Evolutionary conservation across 495 filamentous ascomycete genomes (phyloP), one percentile per base, ranked within the genome.

Genomic region (Tuber melanosporum): DNA sequence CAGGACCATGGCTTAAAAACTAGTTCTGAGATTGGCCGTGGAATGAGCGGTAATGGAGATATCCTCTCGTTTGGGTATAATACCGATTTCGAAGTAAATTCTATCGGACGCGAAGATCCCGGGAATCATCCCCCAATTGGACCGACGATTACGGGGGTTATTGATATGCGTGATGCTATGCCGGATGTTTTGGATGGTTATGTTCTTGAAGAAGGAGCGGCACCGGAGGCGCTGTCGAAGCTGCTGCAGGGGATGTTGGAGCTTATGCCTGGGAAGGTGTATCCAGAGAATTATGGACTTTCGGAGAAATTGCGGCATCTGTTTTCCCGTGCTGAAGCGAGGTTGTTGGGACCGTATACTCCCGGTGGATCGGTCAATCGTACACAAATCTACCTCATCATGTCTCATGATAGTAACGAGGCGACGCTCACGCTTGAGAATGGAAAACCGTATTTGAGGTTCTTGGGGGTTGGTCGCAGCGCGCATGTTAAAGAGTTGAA

Each of bases 391-490:
- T 92, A 91, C 83, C 85, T 92, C n/a, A 87, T 91, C 75, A 92
- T 93, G 91, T 89, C 87, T 10, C 90, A 92, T 78, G 91, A 91
- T 78, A 89, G 87, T 71, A 91, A 91, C 82, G 88, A 92, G 84
- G 88, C 88, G 4, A 87, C 87, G 14, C 78, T 92, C 71, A 87
- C 87, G 5, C 80, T 92, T 32, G 84, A 90, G 79, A 84, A 89
- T 71, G 89, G 91, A 79, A 89, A 90, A 79, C 88, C 88, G 2
- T 84, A 88, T 36, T 83, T 91, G 0, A 87, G 89, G 72, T 91
- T 90, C 77, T 80, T 88, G 3, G 89, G 89, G 12, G 88, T 90
- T 36, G 87, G 86, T 5, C 84, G 87, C 44, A 88, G 85, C 70
- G 85, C 86, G 66, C 88, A 90, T 79, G 86, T 90, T 57, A 86